A percentile compares a stretch with the other conserved stretches of the same genome.
Evolutionary conservation across 78 protist genomes (phyloP).

Genomic region (Dictyostelium capitatum): DNA sequence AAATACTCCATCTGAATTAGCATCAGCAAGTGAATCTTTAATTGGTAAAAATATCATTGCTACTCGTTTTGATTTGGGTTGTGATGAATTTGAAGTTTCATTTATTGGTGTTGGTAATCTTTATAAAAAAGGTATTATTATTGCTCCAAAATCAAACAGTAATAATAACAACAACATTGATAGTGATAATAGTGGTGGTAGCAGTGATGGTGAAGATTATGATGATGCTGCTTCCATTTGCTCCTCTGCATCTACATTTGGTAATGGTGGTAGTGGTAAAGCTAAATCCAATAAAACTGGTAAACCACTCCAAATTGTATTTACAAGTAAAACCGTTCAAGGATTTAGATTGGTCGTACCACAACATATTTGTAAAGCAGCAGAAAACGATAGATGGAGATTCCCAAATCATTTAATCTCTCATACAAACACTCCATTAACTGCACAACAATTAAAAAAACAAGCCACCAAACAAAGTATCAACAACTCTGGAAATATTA

Average conservation of each 20-base stretch:
- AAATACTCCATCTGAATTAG: slow-evolving; percentile 10
- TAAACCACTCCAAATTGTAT: background rate
- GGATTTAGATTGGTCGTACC: background rate
- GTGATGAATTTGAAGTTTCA: background rate
- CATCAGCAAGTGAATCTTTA: background rate
- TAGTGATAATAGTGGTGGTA: background rate
- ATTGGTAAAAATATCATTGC: too few relatives aligned
- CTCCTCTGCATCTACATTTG: background rate
- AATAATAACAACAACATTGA: background rate
- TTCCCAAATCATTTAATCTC: background rate
- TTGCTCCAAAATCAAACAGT: background rate
- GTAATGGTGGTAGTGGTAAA: background rate
- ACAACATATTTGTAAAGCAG: background rate
- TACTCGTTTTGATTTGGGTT: background rate
- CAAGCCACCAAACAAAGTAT: background rate
- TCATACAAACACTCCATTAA: background rate
- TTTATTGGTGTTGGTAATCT: background rate
- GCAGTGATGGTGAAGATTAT: background rate
- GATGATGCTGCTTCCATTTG: background rate
- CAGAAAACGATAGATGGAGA: background rate
- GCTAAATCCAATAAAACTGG: background rate
- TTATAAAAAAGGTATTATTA: background rate
- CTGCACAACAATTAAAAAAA: too few relatives aligned
- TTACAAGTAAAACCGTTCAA: background rate
- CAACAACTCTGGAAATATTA: background rate